Base-by-base conservation (phyloP, 768 basidiomycete genomes). In the Flagelloscypha sp. region DNA sequence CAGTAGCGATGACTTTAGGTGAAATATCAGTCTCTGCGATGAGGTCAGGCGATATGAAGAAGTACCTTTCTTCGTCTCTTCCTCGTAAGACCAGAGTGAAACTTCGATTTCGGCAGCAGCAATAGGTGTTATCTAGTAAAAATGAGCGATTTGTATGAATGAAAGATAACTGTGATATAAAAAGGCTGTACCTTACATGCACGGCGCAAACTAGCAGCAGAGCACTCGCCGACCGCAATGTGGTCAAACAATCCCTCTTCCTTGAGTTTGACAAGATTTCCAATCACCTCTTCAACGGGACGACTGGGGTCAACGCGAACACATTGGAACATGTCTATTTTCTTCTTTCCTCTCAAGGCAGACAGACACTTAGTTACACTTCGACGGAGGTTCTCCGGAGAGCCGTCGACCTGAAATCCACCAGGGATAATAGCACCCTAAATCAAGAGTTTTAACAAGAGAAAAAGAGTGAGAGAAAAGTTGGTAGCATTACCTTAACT, bases 91-190 rank as follows among this genome's bases (percentile, higher is more conserved):
- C 63, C 67, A 72, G 7, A 66, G 58, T 35, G 66, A 71, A 17
- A 70, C 54, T 47, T 78, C 74, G 38, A 75, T 70, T 49, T 78
- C 72, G 19, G 72, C 63, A 11, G 63, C 59, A 10, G 65, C 56
- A 38, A 72, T 62, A 1, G 63, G 66, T 27, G 58, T 54, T 24
- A 71, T 61, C 60, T 69, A 33, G n/a, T 13, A 15, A 1, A 20
- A 4, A 19, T 36, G 12, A 20, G 5, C 7, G 7, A 2, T 9
- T 5, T 21, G 3, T 8, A 17, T 20, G 6, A 29, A 12, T 20
- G n/a, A 27, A 23, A 20, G n/a, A n/a, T n/a, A 28, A 5, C 13
- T 18, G 5, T 20, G 4, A 21, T 23, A 15, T 13, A 27, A 13
- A 15, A 15, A 29, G 5, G 6, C 9, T 8, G 7, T 17, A 51